Base-by-base conservation (phyloP, 2,329 filamentous ascomycete species). In the Fusarium sp. region DNA sequence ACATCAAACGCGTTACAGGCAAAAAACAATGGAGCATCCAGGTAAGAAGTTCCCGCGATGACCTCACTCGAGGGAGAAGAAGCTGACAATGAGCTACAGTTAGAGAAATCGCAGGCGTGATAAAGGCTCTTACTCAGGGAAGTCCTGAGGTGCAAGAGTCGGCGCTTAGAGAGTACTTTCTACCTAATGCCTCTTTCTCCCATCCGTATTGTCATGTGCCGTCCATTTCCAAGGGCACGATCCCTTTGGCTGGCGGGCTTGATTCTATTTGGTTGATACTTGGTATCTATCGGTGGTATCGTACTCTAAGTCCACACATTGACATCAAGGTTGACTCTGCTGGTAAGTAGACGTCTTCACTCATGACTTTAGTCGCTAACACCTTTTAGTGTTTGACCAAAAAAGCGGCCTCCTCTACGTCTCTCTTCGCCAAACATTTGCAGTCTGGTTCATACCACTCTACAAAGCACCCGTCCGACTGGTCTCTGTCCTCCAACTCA, bases 261-360 rank as follows among this genome's bases (percentile, higher is more conserved):
- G 89, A 92, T 72, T 95, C 93, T 11, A 87, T 93, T 50, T 90
- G 87, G 83, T 80, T 93, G 7, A 87, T 97, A 20, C 84, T 89
- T 57, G 87, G 88, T 75, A 92, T 97, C 66, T 97, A 94, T 79
- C 89, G 91, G 45, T 95, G 93, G 93, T 96, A 97, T 83, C 94
- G 94, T 79, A 93, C 96, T 73, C 86, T 97, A 79, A 94, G 91
- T 70, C 95, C 95, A 0, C 85, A 86, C 20, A 93, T 96, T 73
- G 87, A 91, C 50, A 83, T 96, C 14, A 84, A 88, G 2, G 86
- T 98, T 20, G 89, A 94, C 71, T 89, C 87, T 5, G 82, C 83
- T 50, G 85, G 88, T 89, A 79, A 47, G 82, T 79, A 62, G 6
- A 13, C 18, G 5, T 16, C 2, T 16, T 11, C 3, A 3, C 4